Conservation (phyloP, 176 grass and related monocot species). For the Thinopyrum elongatum region DNA sequence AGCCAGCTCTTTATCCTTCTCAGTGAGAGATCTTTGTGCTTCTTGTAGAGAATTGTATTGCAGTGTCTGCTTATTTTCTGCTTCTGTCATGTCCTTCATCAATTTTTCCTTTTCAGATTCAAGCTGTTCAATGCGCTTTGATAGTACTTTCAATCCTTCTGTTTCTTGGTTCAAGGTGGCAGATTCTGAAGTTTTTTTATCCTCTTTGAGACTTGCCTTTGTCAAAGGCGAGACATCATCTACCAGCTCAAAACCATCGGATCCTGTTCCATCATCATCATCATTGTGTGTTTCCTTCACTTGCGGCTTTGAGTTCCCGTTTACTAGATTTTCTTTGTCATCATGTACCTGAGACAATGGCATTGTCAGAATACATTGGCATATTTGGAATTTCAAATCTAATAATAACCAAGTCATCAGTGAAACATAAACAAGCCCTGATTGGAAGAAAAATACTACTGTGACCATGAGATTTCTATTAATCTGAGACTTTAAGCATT, state of each 20-base stretch:
- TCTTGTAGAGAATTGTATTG: slow-evolving; percentile 64
- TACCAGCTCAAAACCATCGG: slow-evolving; percentile 70
- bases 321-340: slow-evolving; percentile 39
- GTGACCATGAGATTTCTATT: not conserved
- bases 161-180: slow-evolving; percentile 40
- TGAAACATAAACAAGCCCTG: not conserved
- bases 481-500: not conserved
- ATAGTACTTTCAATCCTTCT: slow-evolving; percentile 49
- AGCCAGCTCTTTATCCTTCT: slow-evolving; percentile 63
- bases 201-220: slow-evolving; percentile 24
- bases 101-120: slow-evolving; percentile 61
- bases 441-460: not conserved
- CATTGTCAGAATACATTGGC: slow-evolving; percentile 22
- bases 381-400: slow-evolving; percentile 13
- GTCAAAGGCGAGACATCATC: slow-evolving; percentile 27
- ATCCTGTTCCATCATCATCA: slow-evolving; percentile 72
- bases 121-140: slow-evolving; percentile 66
- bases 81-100: slow-evolving; percentile 57
- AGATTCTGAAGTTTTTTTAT: slow-evolving; percentile 40
- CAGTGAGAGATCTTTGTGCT: slow-evolving; percentile 50
- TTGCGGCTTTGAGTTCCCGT: slow-evolving; percentile 39
- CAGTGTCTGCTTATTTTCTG: slow-evolving; percentile 65
- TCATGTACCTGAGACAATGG: slow-evolving; percentile 39
- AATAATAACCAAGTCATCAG: not conserved
- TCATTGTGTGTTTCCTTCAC: slow-evolving; percentile 48